Conservation (phyloP, 2,329 filamentous ascomycete genomes). For the Blastomyces gilchristii region DNA sequence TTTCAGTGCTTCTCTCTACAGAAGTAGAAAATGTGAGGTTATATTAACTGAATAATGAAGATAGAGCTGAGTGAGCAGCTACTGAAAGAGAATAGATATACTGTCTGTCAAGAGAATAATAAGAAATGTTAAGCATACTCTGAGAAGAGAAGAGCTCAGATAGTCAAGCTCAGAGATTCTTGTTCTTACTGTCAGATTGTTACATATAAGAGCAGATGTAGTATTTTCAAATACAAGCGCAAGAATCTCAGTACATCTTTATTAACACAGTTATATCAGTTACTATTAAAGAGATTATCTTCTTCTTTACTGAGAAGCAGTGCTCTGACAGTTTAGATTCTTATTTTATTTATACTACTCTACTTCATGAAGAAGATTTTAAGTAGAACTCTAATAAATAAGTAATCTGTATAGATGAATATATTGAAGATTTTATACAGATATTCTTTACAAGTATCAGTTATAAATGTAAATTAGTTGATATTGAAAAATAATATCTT, state of each 20-base stretch:
- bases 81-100: background rate
- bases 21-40: background rate
- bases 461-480: background rate
- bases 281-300: background rate
- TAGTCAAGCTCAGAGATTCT: background rate
- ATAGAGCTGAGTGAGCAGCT: background rate
- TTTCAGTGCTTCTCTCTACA: background rate
- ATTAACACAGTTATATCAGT: background rate
- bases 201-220: background rate
- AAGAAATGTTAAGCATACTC: background rate
- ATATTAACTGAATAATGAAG: background rate
- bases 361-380: background rate
- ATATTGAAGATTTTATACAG: background rate
- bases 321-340: background rate
- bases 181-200: background rate
- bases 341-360: background rate
- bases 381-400: background rate
- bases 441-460: background rate
- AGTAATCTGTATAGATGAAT: background rate
- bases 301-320: background rate
- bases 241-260: background rate
- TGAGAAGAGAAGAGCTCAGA: background rate
- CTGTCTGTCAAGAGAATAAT: background rate
- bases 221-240: background rate
- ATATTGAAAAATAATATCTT: background rate